Evolutionary conservation across 2,329 filamentous ascomycete species (phyloP), one percentile per base, ranked within the genome.

Genomic region (Pezicula radicicola): DNA sequence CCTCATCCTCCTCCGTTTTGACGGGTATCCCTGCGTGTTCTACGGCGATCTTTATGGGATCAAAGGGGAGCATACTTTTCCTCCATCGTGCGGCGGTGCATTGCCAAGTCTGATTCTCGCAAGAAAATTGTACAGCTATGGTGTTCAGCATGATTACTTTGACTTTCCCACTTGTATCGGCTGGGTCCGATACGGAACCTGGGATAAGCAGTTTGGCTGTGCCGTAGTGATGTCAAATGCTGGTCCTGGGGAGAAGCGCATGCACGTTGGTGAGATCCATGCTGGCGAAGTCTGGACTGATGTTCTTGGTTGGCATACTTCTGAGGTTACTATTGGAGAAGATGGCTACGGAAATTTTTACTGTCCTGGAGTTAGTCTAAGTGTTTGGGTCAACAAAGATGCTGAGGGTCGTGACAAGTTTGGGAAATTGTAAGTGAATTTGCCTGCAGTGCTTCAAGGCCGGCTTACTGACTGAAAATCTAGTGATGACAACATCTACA

Each of bases 31-130:
- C 0, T 88, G 83, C 59, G 71, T 88, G 35, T 90, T 90, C 65
- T 89, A 84, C 63, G 84, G 85, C 21, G 85, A 89, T 62, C 66
- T 89, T 1, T 88, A 86, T 66, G 85, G 85, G 19, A 82, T 84
- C 46, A 69, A 67, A 44, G 63, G 69, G 45, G 71, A 77, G n/a
- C 71, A 68, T 19, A 53, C 76, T 4, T 74, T 78, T 52, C 70
- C 69, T 3, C 82, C 82, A 0, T 71, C 78, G 3, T 80, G 77
- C 51, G 76, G 75, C 28, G 76, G 75, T 9, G 75, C 74, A 44
- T 72, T 89, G 1, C 78, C 83, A 1, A 74, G 77, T 15, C 72
- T 89, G 19, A 75, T 82, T 36, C 75, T 85, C 9, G 82, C 82
- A 2, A 76, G 86, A 8, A 84, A 82, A 60, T 70, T 86, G 6